A percentile compares a stretch with the other conserved stretches of the same genome.
Conservation (phyloP, 192 early-diverging fungal species). For the Jimgerdemannia lactiflua region DNA sequence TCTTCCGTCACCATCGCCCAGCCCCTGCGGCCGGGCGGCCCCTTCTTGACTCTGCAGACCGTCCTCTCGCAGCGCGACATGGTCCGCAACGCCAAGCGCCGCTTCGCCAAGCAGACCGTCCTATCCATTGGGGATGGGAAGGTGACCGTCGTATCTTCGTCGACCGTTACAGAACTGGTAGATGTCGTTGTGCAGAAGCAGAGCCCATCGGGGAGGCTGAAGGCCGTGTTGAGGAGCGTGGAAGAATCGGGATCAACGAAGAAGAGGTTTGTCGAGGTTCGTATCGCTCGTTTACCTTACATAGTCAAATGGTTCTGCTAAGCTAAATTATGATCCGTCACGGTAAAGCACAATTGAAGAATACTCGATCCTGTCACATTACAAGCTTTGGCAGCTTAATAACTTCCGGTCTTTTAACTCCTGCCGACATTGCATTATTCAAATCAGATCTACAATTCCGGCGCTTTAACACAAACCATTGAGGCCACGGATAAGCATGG, state of each 20-base stretch:
- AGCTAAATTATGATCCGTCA: no score
- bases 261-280: conserved; percentile 53
- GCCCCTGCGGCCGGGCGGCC: conserved; percentile 27
- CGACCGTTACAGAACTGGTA: conserved; percentile 23
- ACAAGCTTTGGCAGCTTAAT: no score
- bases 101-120: conserved; percentile 30
- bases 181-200: conserved; percentile 23
- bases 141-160: conserved; percentile 15
- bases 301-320: no score
- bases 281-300: neutral
- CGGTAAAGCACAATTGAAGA: no score
- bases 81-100: conserved; percentile 45
- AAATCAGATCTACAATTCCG: conserved; percentile 47
- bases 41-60: conserved; percentile 11
- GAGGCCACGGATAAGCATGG: conserved; percentile 69
- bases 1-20: conserved; percentile 23
- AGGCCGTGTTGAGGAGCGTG: conserved; percentile 36
- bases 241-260: conserved; percentile 36
- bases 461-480: conserved; percentile 46
- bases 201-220: conserved; percentile 33
- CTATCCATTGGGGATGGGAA: conserved; percentile 32
- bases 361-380: no score
- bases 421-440: neutral
- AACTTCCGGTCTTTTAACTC: neutral
- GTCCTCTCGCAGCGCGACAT: conserved; percentile 49